These are phyloP conservation scores for Neurospora sp. DNA, from an alignment of 2,329 filamentous ascomycete genomes.

Conservation along the genomic window DNA sequence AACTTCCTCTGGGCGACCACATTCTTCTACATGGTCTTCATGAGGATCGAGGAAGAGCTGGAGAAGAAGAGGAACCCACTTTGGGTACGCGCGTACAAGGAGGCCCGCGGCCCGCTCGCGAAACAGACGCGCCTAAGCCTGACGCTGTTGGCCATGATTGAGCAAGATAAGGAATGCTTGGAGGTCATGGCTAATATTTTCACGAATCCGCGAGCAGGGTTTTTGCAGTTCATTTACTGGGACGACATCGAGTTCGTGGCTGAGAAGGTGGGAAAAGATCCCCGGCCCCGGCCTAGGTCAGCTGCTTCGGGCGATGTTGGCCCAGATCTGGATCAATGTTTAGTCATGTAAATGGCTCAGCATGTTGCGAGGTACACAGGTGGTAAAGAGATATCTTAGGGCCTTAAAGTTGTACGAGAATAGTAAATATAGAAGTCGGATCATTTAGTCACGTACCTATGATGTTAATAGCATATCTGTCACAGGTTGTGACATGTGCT, in stretches of 20 bases:
- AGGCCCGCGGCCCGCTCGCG: slow-evolving; percentile 4
- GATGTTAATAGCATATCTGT: too few species aligned
- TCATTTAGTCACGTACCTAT: too few species aligned
- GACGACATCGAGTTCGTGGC: slow-evolving; percentile 13
- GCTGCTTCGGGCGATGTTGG: too few species aligned
- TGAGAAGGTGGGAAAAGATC: too few species aligned
- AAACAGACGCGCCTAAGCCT: slow-evolving; percentile 19
- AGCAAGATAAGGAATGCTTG: slow-evolving; percentile 23
- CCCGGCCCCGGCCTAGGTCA: too few species aligned
- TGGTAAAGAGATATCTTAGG: too few species aligned
- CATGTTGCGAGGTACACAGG: too few species aligned
- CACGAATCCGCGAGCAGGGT: slow-evolving; percentile 16
- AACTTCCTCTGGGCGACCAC: slow-evolving; percentile 24
- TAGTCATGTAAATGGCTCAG: too few species aligned
- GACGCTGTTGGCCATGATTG: slow-evolving; percentile 14
- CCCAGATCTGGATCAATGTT: too few species aligned
- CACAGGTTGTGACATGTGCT: too few species aligned
- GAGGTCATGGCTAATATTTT: slow-evolving; percentile 21
- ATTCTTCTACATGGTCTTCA: slow-evolving; percentile 18
- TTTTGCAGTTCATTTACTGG: slow-evolving; percentile 26
- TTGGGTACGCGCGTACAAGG: slow-evolving; percentile 22
- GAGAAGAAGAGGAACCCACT: slow-evolving; percentile 17
- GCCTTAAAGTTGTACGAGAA: too few species aligned
- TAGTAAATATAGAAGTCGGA: too few species aligned
- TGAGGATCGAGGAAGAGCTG: slow-evolving; percentile 21